Conservation (phyloP, 2,329 filamentous ascomycete genomes). For the Leptosphaerulina australis region DNA sequence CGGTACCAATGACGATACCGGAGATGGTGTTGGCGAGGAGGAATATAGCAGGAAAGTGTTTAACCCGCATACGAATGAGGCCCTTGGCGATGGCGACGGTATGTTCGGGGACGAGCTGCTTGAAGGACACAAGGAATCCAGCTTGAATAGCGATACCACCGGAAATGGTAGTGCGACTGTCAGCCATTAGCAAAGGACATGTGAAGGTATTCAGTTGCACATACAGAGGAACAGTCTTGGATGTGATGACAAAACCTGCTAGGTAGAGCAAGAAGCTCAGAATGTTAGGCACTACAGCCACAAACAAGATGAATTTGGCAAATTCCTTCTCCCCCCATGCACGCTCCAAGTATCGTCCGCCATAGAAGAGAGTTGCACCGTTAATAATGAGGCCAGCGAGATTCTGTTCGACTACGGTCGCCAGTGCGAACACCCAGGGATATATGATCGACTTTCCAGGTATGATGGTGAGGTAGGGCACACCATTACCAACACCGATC, state of each 20-base stretch:
- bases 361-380: conserved; percentile 81
- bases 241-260: conserved; percentile 72
- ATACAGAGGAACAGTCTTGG: conserved; percentile 72
- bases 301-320: conserved; percentile 83
- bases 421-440: conserved; percentile 89
- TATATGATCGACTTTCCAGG: conserved; percentile 83
- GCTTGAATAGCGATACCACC: conserved; percentile 90
- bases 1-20: conserved; percentile 68
- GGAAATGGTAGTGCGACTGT: conserved; percentile 76
- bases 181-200: conserved; percentile 21
- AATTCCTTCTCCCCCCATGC: conserved; percentile 94
- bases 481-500: conserved; percentile 63
- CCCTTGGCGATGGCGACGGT: conserved; percentile 93
- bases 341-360: conserved; percentile 91
- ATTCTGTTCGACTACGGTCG: conserved; percentile 91
- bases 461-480: conserved; percentile 87
- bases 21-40: conserved; percentile 72
- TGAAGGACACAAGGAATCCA: conserved; percentile 94
- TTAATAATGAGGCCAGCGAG: conserved; percentile 83
- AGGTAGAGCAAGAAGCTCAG: conserved; percentile 75
- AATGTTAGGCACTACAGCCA: conserved; percentile 79
- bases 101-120: conserved; percentile 95
- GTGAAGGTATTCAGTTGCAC: conserved; percentile 38
- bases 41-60: conserved; percentile 78
- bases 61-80: conserved; percentile 85